Evolutionary conservation across 2,329 filamentous ascomycete genomes (phyloP).

Genomic region (Hymenoscyphus fructigenus): DNA sequence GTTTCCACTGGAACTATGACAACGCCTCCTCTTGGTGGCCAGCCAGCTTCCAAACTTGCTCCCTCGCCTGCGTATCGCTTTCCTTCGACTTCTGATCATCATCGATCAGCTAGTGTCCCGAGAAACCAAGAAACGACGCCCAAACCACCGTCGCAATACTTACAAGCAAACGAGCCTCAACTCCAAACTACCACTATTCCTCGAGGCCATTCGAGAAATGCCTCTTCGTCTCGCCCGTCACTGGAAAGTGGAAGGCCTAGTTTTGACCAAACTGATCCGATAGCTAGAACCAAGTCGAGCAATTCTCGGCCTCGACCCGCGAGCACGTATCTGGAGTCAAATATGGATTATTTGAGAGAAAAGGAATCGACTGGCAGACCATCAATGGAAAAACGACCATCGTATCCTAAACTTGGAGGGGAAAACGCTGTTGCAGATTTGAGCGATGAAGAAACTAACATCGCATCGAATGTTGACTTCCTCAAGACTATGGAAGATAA

Average conservation of each 20-base stretch:
- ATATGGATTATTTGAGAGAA: slow-evolving; percentile 79
- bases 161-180: slow-evolving; percentile 26
- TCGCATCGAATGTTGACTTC: slow-evolving; percentile 80
- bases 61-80: slow-evolving; percentile 32
- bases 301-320: slow-evolving; percentile 68
- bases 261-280: slow-evolving; percentile 57
- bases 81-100: slow-evolving; percentile 36
- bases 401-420: slow-evolving; percentile 20
- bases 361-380: slow-evolving; percentile 53
- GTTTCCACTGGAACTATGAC: slow-evolving; percentile 83
- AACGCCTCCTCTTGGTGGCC: slow-evolving; percentile 46
- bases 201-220: slow-evolving; percentile 39
- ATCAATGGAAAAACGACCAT: slow-evolving; percentile 36
- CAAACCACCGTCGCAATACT: slow-evolving; percentile 18
- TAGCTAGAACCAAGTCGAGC: slow-evolving; percentile 64
- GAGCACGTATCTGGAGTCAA: slow-evolving; percentile 81
- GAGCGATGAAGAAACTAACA: slow-evolving; percentile 54
- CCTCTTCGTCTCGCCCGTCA: slow-evolving; percentile 62
- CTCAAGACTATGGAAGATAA: slow-evolving; percentile 72
- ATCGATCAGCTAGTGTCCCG: slow-evolving; percentile 53
- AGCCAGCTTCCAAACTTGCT: slow-evolving; percentile 26
- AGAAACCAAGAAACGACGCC: slow-evolving; percentile 28
- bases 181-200: slow-evolving; percentile 22
- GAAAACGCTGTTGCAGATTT: slow-evolving; percentile 38
- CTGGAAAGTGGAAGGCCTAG: slow-evolving; percentile 69